These are phyloP conservation scores for Powellomyces hirtus DNA, from an alignment of 192 early-diverging fungal species.

Conservation along the genomic window DNA sequence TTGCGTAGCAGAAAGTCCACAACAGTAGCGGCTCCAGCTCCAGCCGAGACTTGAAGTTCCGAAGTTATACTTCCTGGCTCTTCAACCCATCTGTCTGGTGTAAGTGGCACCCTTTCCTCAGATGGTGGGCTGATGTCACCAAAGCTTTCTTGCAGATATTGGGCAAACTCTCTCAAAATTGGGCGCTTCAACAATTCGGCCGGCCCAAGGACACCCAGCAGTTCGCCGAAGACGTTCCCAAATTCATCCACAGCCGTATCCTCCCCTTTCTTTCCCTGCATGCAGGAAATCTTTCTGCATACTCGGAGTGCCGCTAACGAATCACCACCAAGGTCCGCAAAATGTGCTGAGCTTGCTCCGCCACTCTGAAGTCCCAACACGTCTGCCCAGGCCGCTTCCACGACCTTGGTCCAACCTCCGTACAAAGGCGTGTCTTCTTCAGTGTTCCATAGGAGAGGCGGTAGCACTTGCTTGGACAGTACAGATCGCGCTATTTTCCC, in stretches of 20 bases:
- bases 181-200: slow-evolving; percentile 36
- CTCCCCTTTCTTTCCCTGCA: neutral
- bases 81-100: too few species aligned
- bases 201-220: slow-evolving; percentile 35
- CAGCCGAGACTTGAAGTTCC: neutral
- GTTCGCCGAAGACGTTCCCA: slow-evolving; percentile 26
- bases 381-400: slow-evolving; percentile 13
- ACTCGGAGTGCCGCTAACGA: slow-evolving; percentile 35
- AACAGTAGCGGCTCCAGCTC: slow-evolving; percentile 6
- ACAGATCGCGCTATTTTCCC: slow-evolving; percentile 12
- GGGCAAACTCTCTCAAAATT: slow-evolving; percentile 21
- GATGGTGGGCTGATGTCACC: too few species aligned
- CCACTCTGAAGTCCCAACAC: neutral
- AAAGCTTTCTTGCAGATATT: slow-evolving; percentile 26
- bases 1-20: neutral
- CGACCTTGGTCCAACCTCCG: slow-evolving; percentile 9
- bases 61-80: too few species aligned
- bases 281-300: slow-evolving; percentile 11
- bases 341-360: neutral
- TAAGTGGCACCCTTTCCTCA: too few species aligned
- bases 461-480: slow-evolving; percentile 11
- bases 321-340: slow-evolving; percentile 37
- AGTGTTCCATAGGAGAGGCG: neutral
- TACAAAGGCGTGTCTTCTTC: slow-evolving; percentile 4
- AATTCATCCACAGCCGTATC: neutral